A percentile compares a stretch with the other conserved stretches of the same genome.
Evolutionary conservation across 768 basidiomycete genomes (phyloP).

Genomic region (Hortiboletus flavorubellus): DNA sequence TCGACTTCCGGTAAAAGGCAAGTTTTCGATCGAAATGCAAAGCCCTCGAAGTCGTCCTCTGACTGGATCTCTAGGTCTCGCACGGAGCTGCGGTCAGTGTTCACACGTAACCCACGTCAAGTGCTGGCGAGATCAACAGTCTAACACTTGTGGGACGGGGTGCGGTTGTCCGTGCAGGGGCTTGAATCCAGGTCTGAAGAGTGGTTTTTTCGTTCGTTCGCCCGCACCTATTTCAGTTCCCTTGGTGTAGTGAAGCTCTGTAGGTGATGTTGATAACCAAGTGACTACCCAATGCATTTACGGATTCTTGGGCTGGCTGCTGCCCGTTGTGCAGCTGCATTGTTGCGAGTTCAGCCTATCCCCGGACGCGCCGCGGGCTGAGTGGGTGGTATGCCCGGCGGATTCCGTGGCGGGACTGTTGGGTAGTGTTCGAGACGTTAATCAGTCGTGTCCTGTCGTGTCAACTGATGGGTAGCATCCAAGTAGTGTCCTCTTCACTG

Average conservation of each 20-base stretch:
- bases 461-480: no score
- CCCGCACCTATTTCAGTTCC: constrained; percentile 5
- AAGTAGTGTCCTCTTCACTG: no score
- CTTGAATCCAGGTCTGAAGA: background rate
- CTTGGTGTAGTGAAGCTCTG: background rate
- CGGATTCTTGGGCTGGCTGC: background rate
- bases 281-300: background rate
- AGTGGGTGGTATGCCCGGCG: no score
- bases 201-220: constrained; percentile 10
- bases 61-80: constrained; percentile 45
- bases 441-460: no score
- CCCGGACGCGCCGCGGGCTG: no score
- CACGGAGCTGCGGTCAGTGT: constrained; percentile 58
- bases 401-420: no score
- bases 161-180: constrained; percentile 61
- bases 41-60: background rate
- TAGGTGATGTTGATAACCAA: background rate
- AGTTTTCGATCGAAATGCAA: constrained; percentile 4
- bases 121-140: constrained; percentile 48
- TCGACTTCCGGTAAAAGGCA: constrained; percentile 73
- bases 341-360: no score
- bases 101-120: constrained; percentile 63
- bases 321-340: no score
- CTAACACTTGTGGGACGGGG: constrained; percentile 60
- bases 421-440: no score